Percentiles rank a stretch among this genome's conserved stretches.
These are phyloP conservation scores for Hylodesmum podocarpum DNA, from an alignment of 306 rosid genomes.

Conservation along the genomic window DNA sequence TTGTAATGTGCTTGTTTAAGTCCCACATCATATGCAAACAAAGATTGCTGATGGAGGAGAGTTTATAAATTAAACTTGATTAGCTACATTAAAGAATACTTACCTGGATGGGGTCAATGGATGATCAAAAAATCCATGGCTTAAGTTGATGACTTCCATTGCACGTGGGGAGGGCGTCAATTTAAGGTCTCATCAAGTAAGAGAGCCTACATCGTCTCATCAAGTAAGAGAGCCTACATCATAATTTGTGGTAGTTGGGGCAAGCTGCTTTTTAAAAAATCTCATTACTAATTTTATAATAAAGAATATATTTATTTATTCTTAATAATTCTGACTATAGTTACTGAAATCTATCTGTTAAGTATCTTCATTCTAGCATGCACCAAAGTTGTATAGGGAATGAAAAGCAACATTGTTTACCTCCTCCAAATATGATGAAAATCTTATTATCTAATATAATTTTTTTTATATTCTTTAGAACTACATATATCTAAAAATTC, in stretches of 20 bases:
- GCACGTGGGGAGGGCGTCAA: conserved; percentile 52
- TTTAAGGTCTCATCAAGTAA: conserved; percentile 61
- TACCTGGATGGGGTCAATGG: conserved; percentile 73
- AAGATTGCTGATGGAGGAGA: not conserved
- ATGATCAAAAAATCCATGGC: conserved; percentile 53
- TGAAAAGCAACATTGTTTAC: not conserved
- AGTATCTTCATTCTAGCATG: not conserved
- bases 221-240: conserved; percentile 64
- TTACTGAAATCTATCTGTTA: not conserved
- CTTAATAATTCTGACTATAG: too few relatives aligned
- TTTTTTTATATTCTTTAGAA: not conserved
- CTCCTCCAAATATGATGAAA: not conserved
- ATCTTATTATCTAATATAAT: too few relatives aligned
- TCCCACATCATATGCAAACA: not conserved
- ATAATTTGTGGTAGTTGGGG: conserved; percentile 61
- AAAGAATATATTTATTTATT: too few relatives aligned
- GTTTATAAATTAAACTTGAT: not conserved
- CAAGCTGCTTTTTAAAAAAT: not conserved
- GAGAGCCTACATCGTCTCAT: conserved; percentile 72
- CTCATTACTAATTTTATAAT: not conserved
- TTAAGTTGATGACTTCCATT: conserved; percentile 49
- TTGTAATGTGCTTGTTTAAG: not conserved
- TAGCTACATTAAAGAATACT: not conserved
- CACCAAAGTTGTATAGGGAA: not conserved
- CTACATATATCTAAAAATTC: not conserved